Percentiles rank a stretch among this genome's conserved stretches.
Evolutionary conservation across 768 basidiomycete species (phyloP).

Genomic region (Boletus rubescentipes): DNA sequence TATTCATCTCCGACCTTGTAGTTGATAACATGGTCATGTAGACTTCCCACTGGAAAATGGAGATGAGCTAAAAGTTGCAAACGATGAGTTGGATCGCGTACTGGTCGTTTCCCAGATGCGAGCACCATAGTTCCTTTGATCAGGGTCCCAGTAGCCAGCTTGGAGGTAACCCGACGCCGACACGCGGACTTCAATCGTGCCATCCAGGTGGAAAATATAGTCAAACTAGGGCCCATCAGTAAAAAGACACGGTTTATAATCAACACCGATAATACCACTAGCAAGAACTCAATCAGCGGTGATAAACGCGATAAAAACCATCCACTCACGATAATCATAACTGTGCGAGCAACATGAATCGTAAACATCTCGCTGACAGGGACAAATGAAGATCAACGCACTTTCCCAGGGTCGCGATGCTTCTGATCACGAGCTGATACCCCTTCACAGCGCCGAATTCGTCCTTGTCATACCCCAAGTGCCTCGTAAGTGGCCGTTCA

Average conservation of each 20-base stretch:
- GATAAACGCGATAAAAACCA: background rate
- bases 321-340: constrained; percentile 52
- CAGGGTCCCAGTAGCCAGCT: constrained; percentile 55
- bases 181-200: constrained; percentile 64
- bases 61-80: background rate
- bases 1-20: constrained; percentile 41
- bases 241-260: background rate
- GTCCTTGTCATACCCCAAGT: constrained; percentile 50
- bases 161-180: constrained; percentile 72
- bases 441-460: constrained; percentile 64
- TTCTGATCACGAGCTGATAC: constrained; percentile 56
- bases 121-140: constrained; percentile 51
- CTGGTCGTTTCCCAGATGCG: constrained; percentile 56
- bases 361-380: background rate
- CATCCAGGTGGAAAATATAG: constrained; percentile 65
- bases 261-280: constrained; percentile 30
- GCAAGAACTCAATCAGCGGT: background rate
- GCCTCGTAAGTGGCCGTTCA: constrained; percentile 55
- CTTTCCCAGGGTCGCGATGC: constrained; percentile 63
- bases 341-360: constrained; percentile 26
- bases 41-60: constrained; percentile 50
- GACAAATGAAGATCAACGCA: constrained; percentile 32
- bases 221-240: constrained; percentile 46
- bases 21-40: constrained; percentile 70
- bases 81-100: constrained; percentile 27